phyloP scores from a whole-genome alignment of 805 yeast genomes.

The Tetrapisispora fleetii region DNA sequence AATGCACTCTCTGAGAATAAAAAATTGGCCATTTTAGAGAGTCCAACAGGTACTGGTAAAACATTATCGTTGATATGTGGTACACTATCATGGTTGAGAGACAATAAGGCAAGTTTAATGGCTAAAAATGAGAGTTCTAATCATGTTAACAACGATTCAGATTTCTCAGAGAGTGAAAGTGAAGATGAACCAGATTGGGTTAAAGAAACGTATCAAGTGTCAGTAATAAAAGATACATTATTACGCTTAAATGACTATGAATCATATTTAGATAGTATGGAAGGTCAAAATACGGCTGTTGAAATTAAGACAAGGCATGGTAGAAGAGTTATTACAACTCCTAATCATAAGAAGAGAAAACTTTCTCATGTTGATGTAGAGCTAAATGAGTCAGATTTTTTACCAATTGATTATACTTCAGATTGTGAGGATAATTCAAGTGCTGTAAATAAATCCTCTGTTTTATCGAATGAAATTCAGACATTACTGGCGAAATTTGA shows the following conservation, averaged over 20 bases:
- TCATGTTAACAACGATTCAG: slow-evolving; percentile 16
- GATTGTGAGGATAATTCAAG: slow-evolving; percentile 1
- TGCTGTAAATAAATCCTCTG: background rate
- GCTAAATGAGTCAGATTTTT: slow-evolving; percentile 21
- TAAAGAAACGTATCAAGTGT: slow-evolving; percentile 30
- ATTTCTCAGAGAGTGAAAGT: slow-evolving; percentile 22
- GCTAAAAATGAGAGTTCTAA: slow-evolving; percentile 7
- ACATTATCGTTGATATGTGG: slow-evolving; percentile 82
- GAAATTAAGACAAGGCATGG: slow-evolving; percentile 4
- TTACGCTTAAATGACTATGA: slow-evolving; percentile 29
- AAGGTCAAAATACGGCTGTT: slow-evolving; percentile 4
- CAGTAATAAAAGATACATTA: slow-evolving; percentile 17
- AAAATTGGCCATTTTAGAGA: slow-evolving; percentile 75
- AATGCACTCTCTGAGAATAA: slow-evolving; percentile 39
- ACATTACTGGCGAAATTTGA: slow-evolving; percentile 37
- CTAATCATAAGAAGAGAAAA: slow-evolving; percentile 12
- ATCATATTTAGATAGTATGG: slow-evolving; percentile 24
- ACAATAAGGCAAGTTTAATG: slow-evolving; percentile 30
- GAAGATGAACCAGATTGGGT: slow-evolving; percentile 70
- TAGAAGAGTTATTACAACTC: slow-evolving; percentile 5
- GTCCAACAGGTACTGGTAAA: slow-evolving; percentile 94
- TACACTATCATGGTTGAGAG: slow-evolving; percentile 71
- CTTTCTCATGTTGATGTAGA: slow-evolving; percentile 18
- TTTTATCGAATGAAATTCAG: slow-evolving; percentile 39
- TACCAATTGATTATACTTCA: slow-evolving; percentile 15